Conservation (phyloP, 345 rosid genomes). For the Erysimum cheiranthoides region DNA sequence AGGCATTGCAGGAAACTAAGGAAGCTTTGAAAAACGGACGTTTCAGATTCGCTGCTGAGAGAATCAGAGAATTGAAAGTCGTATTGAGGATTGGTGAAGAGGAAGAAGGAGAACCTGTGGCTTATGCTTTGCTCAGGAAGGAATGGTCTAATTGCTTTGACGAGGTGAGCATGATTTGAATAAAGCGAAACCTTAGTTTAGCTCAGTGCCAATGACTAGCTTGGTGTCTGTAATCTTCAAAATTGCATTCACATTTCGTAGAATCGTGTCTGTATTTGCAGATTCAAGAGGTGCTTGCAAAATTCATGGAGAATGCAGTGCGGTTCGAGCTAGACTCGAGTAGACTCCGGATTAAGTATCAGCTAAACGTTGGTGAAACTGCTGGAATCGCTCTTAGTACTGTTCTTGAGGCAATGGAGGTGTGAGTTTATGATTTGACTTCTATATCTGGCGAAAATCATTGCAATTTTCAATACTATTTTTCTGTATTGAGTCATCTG, state of each 20-base stretch:
- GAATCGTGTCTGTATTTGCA: conserved; percentile 69
- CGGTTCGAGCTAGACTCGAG: conserved; percentile 61
- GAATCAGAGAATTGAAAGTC: conserved; percentile 66
- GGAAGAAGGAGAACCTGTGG: conserved; percentile 73
- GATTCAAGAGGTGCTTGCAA: conserved; percentile 88
- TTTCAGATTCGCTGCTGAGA: conserved; percentile 77
- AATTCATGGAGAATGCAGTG: conserved; percentile 75
- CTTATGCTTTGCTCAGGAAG: conserved; percentile 68
- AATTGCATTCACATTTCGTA: conserved; percentile 45
- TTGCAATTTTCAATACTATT: background rate
- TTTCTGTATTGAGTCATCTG: background rate
- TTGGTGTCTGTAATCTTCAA: background rate
- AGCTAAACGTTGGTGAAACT: conserved; percentile 54
- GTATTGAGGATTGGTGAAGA: conserved; percentile 73
- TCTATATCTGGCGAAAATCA: background rate
- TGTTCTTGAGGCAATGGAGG: conserved; percentile 88
- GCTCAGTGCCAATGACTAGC: conserved; percentile 8
- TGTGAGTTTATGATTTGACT: conserved; percentile 46
- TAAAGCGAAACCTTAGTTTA: conserved; percentile 8
- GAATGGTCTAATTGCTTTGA: conserved; percentile 88
- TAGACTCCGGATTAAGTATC: conserved; percentile 61
- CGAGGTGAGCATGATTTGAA: conserved; percentile 55
- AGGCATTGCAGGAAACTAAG: conserved; percentile 67
- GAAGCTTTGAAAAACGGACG: conserved; percentile 64
- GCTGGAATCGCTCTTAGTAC: conserved; percentile 60